Percentiles rank a stretch among this genome's conserved stretches.
Evolutionary conservation across 257 asterid genomes (phyloP).

Genomic region (Salvia rosmarinus): DNA sequence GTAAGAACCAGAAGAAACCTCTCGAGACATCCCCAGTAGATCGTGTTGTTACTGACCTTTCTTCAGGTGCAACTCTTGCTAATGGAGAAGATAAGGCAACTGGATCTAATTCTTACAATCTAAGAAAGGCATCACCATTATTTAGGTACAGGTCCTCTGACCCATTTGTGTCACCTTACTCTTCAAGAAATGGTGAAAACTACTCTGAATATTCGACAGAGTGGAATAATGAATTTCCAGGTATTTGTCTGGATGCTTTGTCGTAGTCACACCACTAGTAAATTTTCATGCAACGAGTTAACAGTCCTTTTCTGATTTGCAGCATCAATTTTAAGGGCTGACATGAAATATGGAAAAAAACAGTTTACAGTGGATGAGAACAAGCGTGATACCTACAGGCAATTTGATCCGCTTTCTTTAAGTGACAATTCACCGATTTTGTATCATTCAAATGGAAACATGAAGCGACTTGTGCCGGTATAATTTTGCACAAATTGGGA

Average conservation of each 20-base stretch:
- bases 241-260: constrained; percentile 39
- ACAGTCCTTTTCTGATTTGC: constrained; percentile 35
- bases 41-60: constrained; percentile 58
- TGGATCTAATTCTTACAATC: constrained; percentile 78
- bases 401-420: constrained; percentile 47
- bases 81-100: constrained; percentile 67
- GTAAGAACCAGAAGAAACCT: constrained; percentile 68
- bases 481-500: constrained; percentile 34
- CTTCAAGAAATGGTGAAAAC: constrained; percentile 74
- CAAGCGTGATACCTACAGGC: constrained; percentile 79
- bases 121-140: constrained; percentile 63
- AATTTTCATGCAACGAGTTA: constrained; percentile 21
- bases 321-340: constrained; percentile 90
- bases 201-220: constrained; percentile 61
- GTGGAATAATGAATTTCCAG: constrained; percentile 97
- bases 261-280: constrained; percentile 17
- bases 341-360: constrained; percentile 89
- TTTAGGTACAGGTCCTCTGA: constrained; percentile 57
- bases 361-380: constrained; percentile 73
- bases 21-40: constrained; percentile 59
- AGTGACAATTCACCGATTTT: constrained; percentile 46
- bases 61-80: constrained; percentile 77
- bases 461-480: constrained; percentile 78
- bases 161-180: constrained; percentile 48
- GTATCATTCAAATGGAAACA: constrained; percentile 49